phyloP scores from a whole-genome alignment of 495 filamentous ascomycete genomes.

The Penicillium waksmanii region DNA sequence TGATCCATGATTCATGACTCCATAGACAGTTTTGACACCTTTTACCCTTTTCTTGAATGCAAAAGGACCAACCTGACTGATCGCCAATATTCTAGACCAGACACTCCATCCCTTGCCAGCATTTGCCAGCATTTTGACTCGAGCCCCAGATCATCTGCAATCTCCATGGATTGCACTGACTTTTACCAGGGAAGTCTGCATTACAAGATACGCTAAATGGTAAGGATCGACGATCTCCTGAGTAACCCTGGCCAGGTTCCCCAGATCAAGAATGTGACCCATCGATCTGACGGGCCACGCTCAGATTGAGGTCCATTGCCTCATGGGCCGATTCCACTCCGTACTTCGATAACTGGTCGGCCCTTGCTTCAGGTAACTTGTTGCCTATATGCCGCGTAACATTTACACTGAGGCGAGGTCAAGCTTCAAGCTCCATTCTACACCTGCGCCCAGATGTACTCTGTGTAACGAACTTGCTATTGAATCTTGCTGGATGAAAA shows the following conservation, averaged over 20 bases:
- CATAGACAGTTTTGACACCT: neutral
- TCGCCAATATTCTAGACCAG: neutral
- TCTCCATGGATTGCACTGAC: neutral
- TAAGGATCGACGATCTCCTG: neutral
- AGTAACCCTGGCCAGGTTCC: neutral
- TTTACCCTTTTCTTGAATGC: no score
- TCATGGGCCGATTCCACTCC: no score
- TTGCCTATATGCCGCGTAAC: no score
- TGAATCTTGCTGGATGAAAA: no score
- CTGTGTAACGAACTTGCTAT: no score
- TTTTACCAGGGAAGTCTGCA: neutral
- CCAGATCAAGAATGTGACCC: neutral
- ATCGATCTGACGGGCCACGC: neutral
- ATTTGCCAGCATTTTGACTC: neutral
- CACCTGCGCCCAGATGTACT: no score
- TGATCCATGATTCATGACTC: neutral
- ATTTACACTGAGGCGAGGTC: no score
- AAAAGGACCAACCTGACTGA: neutral
- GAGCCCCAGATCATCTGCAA: no score
- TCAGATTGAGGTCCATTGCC: no score
- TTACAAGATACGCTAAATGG: neutral
- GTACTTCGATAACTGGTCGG: no score
- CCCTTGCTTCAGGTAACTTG: no score
- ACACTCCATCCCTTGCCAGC: neutral
- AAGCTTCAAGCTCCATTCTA: no score